Evolutionary conservation across 208 protist genomes (phyloP).

Genomic region (Leishmania guyanensis): DNA sequence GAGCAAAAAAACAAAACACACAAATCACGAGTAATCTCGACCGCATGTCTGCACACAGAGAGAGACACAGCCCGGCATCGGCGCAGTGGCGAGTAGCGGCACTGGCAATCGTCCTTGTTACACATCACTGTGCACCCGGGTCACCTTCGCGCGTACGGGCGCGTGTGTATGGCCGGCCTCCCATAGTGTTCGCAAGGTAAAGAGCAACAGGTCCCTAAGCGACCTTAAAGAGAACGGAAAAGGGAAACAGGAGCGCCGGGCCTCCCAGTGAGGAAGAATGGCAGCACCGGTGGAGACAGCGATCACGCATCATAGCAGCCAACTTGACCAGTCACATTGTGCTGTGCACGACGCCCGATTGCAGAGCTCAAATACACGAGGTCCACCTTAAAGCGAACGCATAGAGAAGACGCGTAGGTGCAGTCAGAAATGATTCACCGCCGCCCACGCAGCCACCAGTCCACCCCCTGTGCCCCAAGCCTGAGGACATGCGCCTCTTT

Average conservation of each 20-base stretch:
- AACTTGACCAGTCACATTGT: not conserved
- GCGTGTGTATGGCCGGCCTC: not conserved
- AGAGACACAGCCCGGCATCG: not conserved
- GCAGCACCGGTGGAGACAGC: not conserved
- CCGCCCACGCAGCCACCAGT: not conserved
- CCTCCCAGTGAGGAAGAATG: not conserved
- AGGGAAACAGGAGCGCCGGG: not conserved
- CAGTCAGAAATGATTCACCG: not conserved
- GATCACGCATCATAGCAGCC: not conserved
- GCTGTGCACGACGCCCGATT: not conserved
- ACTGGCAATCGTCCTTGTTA: not conserved
- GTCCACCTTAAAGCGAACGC: not conserved
- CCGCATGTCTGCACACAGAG: not conserved
- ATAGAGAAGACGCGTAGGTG: not conserved
- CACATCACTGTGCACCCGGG: not conserved
- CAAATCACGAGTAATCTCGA: not conserved
- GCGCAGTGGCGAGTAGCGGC: not conserved
- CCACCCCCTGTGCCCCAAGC: not conserved
- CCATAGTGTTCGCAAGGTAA: not conserved
- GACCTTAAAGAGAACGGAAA: not conserved
- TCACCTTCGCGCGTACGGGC: not conserved
- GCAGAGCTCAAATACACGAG: not conserved
- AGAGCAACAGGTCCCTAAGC: not conserved
- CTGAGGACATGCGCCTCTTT: not conserved
- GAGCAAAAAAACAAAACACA: not conserved